phyloP scores from a whole-genome alignment of 2,329 filamentous ascomycete species.

The Stylonectria norvegica region DNA sequence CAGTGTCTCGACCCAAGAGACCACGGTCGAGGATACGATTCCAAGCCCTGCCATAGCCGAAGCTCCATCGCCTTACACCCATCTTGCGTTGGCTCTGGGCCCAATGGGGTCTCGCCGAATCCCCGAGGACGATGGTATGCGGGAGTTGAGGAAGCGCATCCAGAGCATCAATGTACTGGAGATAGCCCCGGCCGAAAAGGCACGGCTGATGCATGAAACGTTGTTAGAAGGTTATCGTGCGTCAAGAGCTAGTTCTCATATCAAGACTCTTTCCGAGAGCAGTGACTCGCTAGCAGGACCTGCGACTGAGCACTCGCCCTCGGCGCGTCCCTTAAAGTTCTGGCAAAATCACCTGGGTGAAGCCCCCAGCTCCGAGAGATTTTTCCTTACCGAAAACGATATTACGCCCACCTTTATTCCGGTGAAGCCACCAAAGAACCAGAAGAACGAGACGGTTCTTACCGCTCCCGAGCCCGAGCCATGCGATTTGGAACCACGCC shows the following conservation, averaged over 20 bases:
- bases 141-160: constrained; percentile 62
- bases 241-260: constrained; percentile 24
- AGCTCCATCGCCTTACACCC: constrained; percentile 28
- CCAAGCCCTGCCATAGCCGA: constrained; percentile 19
- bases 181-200: constrained; percentile 61
- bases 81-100: constrained; percentile 32
- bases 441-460: constrained; percentile 41
- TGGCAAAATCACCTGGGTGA: constrained; percentile 52
- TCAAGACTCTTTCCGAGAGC: constrained; percentile 14
- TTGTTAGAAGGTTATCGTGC: constrained; percentile 64
- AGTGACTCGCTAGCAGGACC: constrained; percentile 24
- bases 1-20: constrained; percentile 35
- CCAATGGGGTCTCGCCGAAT: constrained; percentile 38
- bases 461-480: constrained; percentile 15
- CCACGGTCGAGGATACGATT: constrained; percentile 30
- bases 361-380: constrained; percentile 38
- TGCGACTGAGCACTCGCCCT: constrained; percentile 38
- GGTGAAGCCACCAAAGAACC: constrained; percentile 43
- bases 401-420: constrained; percentile 65
- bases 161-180: constrained; percentile 63
- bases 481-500: constrained; percentile 36
- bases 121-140: constrained; percentile 79
- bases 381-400: constrained; percentile 57
- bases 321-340: constrained; percentile 52
- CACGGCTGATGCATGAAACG: constrained; percentile 65